Percentiles rank a stretch among this genome's conserved stretches.
Conservation (phyloP, 306 rosid genomes). For the Psophocarpus tetragonolobus region DNA sequence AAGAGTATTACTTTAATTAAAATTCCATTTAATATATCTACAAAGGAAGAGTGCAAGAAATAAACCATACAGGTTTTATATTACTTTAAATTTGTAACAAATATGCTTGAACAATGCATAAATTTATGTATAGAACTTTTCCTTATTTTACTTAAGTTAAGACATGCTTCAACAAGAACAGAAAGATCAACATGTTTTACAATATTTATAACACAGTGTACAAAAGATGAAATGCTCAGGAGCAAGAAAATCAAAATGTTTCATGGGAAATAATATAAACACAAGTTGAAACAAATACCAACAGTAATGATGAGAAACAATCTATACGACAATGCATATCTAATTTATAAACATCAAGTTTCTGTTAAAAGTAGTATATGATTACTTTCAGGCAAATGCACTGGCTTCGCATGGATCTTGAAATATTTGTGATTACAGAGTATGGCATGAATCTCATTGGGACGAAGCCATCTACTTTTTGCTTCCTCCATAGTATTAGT, state of each 20-base stretch:
- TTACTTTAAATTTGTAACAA: constrained; percentile 28
- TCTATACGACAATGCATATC: constrained; percentile 9
- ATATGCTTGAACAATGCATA: constrained; percentile 21
- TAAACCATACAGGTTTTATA: background rate
- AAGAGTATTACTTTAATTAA: constrained; percentile 5
- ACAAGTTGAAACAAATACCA: background rate
- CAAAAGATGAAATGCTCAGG: background rate
- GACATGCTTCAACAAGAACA: constrained; percentile 22
- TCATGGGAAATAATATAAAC: background rate
- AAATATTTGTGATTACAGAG: constrained; percentile 83
- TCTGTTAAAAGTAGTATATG: constrained; percentile 31
- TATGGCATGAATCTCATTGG: constrained; percentile 92
- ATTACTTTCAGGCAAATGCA: constrained; percentile 76
- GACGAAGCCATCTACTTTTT: constrained; percentile 89
- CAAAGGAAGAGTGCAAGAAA: constrained; percentile 21
- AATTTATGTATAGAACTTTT: background rate
- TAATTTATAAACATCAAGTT: constrained; percentile 15
- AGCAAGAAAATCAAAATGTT: constrained; percentile 20
- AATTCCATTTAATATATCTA: background rate
- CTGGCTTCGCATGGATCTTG: constrained; percentile 78
- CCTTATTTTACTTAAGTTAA: constrained; percentile 11
- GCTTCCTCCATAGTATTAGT: constrained; percentile 70
- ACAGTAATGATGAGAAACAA: background rate
- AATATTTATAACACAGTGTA: background rate
- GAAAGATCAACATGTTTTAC: constrained; percentile 8